phyloP scores from a whole-genome alignment of 257 asterid genomes.

The Ilex aquifolium region DNA sequence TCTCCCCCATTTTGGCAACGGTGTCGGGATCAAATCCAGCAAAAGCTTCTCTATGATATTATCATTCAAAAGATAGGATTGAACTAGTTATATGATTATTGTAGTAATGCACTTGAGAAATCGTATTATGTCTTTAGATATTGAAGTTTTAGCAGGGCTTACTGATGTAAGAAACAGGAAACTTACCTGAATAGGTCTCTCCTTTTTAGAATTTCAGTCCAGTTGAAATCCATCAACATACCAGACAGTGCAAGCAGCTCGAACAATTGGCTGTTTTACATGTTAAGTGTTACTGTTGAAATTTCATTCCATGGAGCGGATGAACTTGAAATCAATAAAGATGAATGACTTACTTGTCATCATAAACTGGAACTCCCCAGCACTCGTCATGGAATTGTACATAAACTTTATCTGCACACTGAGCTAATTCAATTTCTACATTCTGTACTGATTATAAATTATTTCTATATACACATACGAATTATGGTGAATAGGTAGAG shows the following conservation, averaged over 20 bases:
- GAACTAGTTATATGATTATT: background rate
- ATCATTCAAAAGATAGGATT: background rate
- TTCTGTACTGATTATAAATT: background rate
- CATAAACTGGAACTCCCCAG: conserved; percentile 97
- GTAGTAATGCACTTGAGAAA: too few species aligned
- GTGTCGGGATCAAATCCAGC: conserved; percentile 57
- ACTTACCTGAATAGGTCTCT: conserved; percentile 57
- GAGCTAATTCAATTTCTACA: background rate
- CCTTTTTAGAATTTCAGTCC: conserved; percentile 84
- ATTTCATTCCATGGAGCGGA: background rate
- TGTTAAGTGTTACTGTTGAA: background rate
- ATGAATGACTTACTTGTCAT: conserved; percentile 60
- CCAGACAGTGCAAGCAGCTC: conserved; percentile 92
- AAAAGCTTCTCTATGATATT: conserved; percentile 49
- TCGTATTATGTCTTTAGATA: background rate
- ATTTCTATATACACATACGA: too few species aligned
- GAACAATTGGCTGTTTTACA: conserved; percentile 51
- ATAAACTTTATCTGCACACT: conserved; percentile 58
- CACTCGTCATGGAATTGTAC: conserved; percentile 89
- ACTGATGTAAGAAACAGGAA: background rate
- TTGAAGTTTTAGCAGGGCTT: background rate
- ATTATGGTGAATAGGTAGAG: too few species aligned
- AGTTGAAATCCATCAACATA: conserved; percentile 87
- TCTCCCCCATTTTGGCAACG: conserved; percentile 80
- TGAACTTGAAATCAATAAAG: background rate